Base-by-base conservation (phyloP, 2,329 filamentous ascomycete genomes). In the Fusarium setosum region DNA sequence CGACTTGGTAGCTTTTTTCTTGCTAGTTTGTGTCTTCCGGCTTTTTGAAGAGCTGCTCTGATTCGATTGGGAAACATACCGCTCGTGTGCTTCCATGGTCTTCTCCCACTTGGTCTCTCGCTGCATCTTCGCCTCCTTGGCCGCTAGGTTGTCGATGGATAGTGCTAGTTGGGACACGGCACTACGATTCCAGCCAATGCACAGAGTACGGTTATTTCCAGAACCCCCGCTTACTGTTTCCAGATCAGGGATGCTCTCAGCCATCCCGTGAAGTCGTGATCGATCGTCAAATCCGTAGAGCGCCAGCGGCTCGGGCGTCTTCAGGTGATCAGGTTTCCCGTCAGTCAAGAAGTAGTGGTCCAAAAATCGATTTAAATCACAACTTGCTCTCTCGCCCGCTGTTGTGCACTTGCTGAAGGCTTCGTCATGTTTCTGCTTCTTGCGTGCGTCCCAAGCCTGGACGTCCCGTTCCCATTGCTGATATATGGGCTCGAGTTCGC, bases 321-420 rank as follows among this genome's bases (percentile, higher is more conserved):
- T 61, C 5, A 4, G 20, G 4, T 17, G 31, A 5, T 60, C 56
- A 1, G 60, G 60, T 17, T 56, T 20, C 5, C 60, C 56, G n/a
- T 60, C 20, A 6, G 56, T 60, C 29, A 60, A 11, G n/a, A 63
- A 63, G 31, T 63, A 63, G 23, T 56, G 11, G 4, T 50, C 34
- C 18, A 63, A 23, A 11, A 63, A 61, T 4, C 57, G 48, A 10
- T 18, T 3, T 5, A 50, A 12, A 31, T 57, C 35, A 3, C 12
- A 24, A 2, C 13, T 35, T 1, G 57, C 57, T 50, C 44, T 51
- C 32, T 57, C 35, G 6, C 57, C 38, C 23, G 57, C 15, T 13
- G 48, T 55, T 11, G 34, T 50, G 42, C 52, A 57, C 34, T 38
- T 44, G 8, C 42, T 32, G 13, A 61, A 63, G 0, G 23, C 18